These are phyloP conservation scores for Sporobolomyces phaffii DNA, from an alignment of 768 basidiomycete species.

Conservation along the genomic window DNA sequence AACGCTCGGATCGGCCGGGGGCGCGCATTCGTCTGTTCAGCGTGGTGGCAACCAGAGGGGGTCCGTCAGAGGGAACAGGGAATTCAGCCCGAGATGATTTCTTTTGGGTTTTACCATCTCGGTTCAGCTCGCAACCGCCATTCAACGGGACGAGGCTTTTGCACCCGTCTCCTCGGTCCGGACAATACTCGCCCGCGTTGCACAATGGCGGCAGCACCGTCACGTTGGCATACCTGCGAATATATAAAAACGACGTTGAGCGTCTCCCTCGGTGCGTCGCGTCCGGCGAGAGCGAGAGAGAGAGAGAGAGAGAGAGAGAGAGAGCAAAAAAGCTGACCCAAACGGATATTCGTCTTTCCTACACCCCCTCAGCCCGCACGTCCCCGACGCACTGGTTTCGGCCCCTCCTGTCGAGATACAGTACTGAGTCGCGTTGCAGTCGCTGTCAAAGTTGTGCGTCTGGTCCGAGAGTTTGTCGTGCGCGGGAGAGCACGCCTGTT, in stretches of 20 bases:
- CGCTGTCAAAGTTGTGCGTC: slow-evolving; percentile 16
- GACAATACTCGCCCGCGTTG: neutral
- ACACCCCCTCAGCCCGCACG: neutral
- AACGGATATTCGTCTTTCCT: slow-evolving; percentile 15
- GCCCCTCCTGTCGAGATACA: neutral
- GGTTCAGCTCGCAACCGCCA: slow-evolving; percentile 10
- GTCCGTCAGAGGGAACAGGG: too few relatives aligned
- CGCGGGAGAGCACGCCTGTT: slow-evolving; percentile 11
- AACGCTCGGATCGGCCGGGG: neutral
- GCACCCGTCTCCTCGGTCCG: slow-evolving; percentile 13
- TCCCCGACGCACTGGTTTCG: neutral
- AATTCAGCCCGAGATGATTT: too few relatives aligned
- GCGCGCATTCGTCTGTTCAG: slow-evolving; percentile 6
- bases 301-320: too few relatives aligned
- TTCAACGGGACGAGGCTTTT: neutral
- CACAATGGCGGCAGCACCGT: slow-evolving; percentile 16
- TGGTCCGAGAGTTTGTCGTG: slow-evolving; percentile 5
- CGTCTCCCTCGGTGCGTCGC: too few relatives aligned
- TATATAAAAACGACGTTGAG: too few relatives aligned
- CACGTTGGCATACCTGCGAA: slow-evolving; percentile 9
- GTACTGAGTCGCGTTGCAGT: slow-evolving; percentile 13
- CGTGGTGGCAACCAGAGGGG: too few relatives aligned
- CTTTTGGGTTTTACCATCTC: slow-evolving; percentile 17
- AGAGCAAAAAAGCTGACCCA: slow-evolving; percentile 1
- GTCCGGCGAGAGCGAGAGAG: too few relatives aligned